Base-by-base conservation (phyloP, 768 basidiomycete species). In the Tubosaeta sp. region DNA sequence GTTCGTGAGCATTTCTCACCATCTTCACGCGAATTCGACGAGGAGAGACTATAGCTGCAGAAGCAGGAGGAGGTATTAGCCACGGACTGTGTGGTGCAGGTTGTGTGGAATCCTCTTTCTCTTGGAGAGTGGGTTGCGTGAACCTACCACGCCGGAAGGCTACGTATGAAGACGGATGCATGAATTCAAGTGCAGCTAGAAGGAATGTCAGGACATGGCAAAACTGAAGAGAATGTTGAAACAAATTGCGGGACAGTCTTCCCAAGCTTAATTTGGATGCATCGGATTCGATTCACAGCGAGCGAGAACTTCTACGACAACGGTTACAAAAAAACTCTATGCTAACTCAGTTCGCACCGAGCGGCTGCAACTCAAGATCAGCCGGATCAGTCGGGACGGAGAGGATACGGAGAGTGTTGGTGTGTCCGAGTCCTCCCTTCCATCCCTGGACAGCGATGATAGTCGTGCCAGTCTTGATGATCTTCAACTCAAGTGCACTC, bases 361-460 rank as follows among this genome's bases (percentile, higher is more conserved):
- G 73, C 32, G 84, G 79, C 67, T 90, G 85, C 71, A 85, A 60
- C 69, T 86, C 83, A 48, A 94, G 72, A 67, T 94, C 91, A 46
- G 86, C 88, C 32, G 71, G 56, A 62, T 92, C 88, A 22, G 87
- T 91, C 16, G 91, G 91, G 42, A 93, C 91, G 37, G 82, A 83
- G 60, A 94, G 71, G 55, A 94, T 80, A 46, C 91, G 86, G 52
- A 94, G 75, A 12, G 91, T 93, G 77, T 95, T 94, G 59, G 92
- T 95, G 74, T 97, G 93, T 31, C 94, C 95, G 42, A 97, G 82
- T 53, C 97, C 97, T 41, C 94, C 91, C 75, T 94, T 95, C 95
- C 95, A 99, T n/a, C 97, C 97, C 72, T 98, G 97, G 5, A 99
- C 88, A 45, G 95, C 95, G 57, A 98, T 78, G 64, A 99, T 81